Evolutionary conservation across 1,139 yeast genomes (phyloP).

Genomic region (Hemisphaericaspora xylofermentans): DNA sequence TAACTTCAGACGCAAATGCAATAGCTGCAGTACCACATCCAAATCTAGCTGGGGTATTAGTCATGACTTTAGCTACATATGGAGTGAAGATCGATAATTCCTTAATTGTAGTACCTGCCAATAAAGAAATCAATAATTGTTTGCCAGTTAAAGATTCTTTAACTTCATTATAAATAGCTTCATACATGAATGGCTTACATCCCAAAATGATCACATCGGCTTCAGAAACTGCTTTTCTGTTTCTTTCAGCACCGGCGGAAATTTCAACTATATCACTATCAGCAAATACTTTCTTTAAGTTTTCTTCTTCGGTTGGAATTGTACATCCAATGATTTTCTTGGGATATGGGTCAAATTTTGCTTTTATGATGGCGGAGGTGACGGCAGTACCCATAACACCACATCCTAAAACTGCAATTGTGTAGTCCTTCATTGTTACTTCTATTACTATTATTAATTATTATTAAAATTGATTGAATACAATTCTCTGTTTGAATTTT

Average conservation of each 20-base stretch:
- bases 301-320: constrained; percentile 40
- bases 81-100: constrained; percentile 57
- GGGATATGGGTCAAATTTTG: constrained; percentile 60
- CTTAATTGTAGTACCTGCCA: constrained; percentile 89
- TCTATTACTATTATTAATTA: no score
- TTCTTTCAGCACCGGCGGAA: constrained; percentile 49
- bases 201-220: constrained; percentile 79
- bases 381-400: constrained; percentile 99
- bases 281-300: constrained; percentile 10
- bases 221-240: constrained; percentile 55
- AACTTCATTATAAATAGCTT: constrained; percentile 52
- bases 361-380: constrained; percentile 65
- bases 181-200: constrained; percentile 80
- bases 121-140: constrained; percentile 74
- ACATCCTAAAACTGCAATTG: constrained; percentile 81
- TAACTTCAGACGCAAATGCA: constrained; percentile 57
- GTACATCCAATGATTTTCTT: constrained; percentile 74
- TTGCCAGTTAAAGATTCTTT: constrained; percentile 43
- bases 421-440: constrained; percentile 48
- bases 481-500: neutral
- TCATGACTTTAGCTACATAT: constrained; percentile 88
- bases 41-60: constrained; percentile 91
- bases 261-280: constrained; percentile 51
- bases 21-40: constrained; percentile 95
- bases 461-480: neutral